Evolutionary conservation across 495 filamentous ascomycete species (phyloP).

Genomic region (Aspergillus heteromorphus): DNA sequence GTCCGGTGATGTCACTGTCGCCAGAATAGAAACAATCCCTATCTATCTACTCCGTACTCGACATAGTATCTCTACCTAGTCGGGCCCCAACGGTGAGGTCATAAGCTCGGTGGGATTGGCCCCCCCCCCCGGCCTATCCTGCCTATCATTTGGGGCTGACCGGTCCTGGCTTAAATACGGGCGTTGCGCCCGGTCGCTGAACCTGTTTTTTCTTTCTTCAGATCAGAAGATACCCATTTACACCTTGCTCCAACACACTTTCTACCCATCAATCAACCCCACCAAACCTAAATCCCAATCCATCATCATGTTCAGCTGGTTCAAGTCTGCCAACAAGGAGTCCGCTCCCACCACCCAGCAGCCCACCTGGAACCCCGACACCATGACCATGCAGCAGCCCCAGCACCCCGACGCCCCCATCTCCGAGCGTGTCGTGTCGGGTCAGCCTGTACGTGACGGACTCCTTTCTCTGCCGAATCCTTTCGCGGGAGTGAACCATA

Average conservation of each 20-base stretch:
- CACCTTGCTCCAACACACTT: no score
- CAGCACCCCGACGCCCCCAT: slow-evolving; percentile 10
- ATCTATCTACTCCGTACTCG: no score
- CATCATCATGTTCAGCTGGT: slow-evolving; percentile 11
- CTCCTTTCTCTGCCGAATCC: background rate
- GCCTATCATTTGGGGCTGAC: background rate
- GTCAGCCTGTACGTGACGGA: slow-evolving; percentile 18
- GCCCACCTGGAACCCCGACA: slow-evolving; percentile 18
- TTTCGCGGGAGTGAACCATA: no score
- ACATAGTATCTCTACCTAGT: no score
- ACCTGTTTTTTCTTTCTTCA: background rate
- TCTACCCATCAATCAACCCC: no score
- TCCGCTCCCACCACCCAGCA: slow-evolving; percentile 6
- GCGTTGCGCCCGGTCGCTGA: background rate
- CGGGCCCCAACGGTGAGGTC: background rate
- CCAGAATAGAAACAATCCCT: background rate
- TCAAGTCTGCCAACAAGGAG: slow-evolving; percentile 19
- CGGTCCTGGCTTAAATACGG: background rate
- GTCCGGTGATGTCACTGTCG: background rate
- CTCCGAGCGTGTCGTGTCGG: slow-evolving; percentile 6
- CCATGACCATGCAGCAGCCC: slow-evolving; percentile 22
- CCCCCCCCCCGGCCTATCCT: background rate
- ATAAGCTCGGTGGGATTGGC: background rate
- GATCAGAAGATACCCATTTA: no score
- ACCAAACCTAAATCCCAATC: background rate